phyloP scores from a whole-genome alignment of 176 grass and related monocot genomes.

The Aegilops umbellulata region DNA sequence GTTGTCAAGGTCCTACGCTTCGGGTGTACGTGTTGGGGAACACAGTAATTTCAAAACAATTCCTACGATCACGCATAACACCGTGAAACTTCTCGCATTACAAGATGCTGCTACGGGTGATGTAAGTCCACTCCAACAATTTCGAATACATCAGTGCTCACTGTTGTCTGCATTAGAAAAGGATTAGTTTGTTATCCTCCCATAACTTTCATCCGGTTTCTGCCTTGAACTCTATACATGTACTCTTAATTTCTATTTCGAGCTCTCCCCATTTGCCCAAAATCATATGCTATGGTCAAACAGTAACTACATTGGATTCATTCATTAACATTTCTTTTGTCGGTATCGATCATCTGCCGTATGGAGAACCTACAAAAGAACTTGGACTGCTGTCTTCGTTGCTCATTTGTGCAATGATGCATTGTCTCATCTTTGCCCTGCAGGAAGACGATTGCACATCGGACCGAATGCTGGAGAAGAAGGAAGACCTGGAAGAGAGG shows the following conservation, averaged over 20 bases:
- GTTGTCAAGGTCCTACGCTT: no score
- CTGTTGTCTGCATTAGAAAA: neutral
- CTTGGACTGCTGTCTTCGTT: no score
- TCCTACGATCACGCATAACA: no score
- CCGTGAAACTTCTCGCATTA: no score
- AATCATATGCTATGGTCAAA: neutral
- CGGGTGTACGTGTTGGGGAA: no score
- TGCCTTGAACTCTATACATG: neutral
- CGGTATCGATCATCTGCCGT: neutral
- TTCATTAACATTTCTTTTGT: neutral
- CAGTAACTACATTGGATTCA: neutral
- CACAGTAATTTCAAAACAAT: no score
- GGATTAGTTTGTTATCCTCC: neutral
- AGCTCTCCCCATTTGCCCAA: neutral
- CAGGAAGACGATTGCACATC: slow-evolving; percentile 68
- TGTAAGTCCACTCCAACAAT: slow-evolving; percentile 50
- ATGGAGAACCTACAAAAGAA: neutral
- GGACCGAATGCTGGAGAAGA: slow-evolving; percentile 62
- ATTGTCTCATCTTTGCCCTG: slow-evolving; percentile 9
- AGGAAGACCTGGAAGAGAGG: slow-evolving; percentile 70
- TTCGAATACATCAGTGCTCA: neutral
- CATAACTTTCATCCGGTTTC: neutral
- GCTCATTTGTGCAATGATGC: no score
- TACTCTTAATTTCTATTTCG: neutral
- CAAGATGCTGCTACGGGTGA: slow-evolving; percentile 79